Evolutionary conservation across 345 rosid genomes (phyloP).

Genomic region (Laguncularia racemosa): DNA sequence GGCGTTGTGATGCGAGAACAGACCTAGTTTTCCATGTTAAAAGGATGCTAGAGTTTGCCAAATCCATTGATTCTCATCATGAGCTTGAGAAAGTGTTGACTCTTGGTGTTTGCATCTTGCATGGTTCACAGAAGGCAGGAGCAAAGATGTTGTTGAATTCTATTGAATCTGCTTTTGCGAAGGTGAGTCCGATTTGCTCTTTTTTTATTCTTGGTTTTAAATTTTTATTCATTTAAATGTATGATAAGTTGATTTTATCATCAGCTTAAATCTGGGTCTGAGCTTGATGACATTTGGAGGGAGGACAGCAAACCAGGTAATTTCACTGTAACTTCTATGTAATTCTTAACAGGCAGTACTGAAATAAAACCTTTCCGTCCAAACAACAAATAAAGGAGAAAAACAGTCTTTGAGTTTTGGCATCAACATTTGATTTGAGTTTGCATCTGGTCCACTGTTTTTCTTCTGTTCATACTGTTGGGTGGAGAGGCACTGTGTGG

Average conservation of each 20-base stretch:
- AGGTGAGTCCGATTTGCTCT: constrained; percentile 35
- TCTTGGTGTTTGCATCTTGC: constrained; percentile 51
- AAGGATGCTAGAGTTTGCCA: constrained; percentile 43
- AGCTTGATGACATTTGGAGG: constrained; percentile 59
- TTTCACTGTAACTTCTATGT: background rate
- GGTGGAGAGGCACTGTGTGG: background rate
- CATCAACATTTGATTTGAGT: no score
- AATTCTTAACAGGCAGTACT: background rate
- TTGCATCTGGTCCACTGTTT: background rate
- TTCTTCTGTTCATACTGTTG: constrained; percentile 2
- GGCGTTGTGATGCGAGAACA: constrained; percentile 70
- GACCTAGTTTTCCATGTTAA: constrained; percentile 59
- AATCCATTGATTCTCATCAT: constrained; percentile 38
- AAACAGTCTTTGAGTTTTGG: no score
- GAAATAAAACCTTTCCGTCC: no score
- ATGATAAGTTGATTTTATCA: constrained; percentile 18
- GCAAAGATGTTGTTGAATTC: constrained; percentile 42
- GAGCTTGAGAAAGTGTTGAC: constrained; percentile 53
- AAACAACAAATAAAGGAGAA: no score
- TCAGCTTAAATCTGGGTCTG: constrained; percentile 59
- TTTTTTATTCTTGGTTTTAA: background rate
- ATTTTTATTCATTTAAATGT: constrained; percentile 1
- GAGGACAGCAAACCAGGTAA: constrained; percentile 26
- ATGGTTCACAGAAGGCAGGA: constrained; percentile 40
- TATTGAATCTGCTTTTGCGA: constrained; percentile 39